Evolutionary conservation across 495 filamentous ascomycete genomes (phyloP), one percentile per base, ranked within the genome.

Genomic region (Glonium stellatum): DNA sequence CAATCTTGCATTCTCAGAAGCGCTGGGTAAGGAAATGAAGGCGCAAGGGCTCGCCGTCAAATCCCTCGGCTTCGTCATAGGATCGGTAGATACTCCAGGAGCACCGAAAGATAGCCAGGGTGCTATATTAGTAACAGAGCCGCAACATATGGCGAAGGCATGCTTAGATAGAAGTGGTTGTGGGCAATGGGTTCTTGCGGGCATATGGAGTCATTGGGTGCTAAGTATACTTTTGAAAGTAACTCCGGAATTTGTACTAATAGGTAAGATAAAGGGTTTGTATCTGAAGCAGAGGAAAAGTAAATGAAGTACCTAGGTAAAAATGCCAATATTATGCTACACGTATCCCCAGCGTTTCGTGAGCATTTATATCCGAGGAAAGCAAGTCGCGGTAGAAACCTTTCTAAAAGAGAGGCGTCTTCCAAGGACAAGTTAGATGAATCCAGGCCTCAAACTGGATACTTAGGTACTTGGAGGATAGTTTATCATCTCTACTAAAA

Each of bases 1-100:
- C 47, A 50, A 50, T 50, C 21, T 50, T 15, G 23, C 15, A 11
- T 50, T 50, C n/a, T 50, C 47, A 11, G 47, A 15, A 1, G 47
- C 47, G 21, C 23, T 50, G n/a, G 47, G 47, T 11, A 4, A 23
- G n/a, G 47, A 50, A 21, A 50, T 50, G 47, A 50, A 50, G 47
- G n/a, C 47, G 21, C 15, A 23, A 50, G 47, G 47, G 12, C 47
- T 19, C 21, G 21, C 18, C 23, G 47, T 50, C 21, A 21, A 50
- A 21, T 15, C 23, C 15, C 23, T 50, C n/a, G 47, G 47, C 11
- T 50, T 50, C n/a, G 47, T 50, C 4, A 23, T 50, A 19, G 47
- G 47, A 15, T 21, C 47, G 2, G 22, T 23, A 21, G n/a, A 50
- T 23, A 50, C 47, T 5, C 5, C n/a, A 11, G 47, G 47, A 15